phyloP scores from a whole-genome alignment of 2,329 filamentous ascomycete genomes.

The Blastomyces parvus region DNA sequence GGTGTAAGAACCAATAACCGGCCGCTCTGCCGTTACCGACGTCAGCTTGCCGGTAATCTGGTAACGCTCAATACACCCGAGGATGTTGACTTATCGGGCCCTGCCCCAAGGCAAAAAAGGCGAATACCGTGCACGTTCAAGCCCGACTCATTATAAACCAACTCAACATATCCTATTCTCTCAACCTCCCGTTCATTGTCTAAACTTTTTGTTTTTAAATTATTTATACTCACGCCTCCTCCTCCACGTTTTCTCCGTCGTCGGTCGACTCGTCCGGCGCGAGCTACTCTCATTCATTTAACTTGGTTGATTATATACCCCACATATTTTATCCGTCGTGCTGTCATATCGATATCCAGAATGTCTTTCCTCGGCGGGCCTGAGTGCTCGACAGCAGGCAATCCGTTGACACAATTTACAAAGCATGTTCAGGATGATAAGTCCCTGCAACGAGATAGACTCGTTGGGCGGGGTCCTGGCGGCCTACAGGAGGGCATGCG shows the following conservation, averaged over 20 bases:
- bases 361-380: slow-evolving; percentile 97
- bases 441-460: slow-evolving; percentile 80
- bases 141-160: background rate
- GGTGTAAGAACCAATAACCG: background rate
- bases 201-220: background rate
- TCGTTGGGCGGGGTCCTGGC: slow-evolving; percentile 64
- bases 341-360: slow-evolving; percentile 16
- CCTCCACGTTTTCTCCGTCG: background rate
- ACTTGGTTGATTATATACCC: background rate
- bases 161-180: background rate
- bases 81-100: background rate
- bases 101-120: background rate
- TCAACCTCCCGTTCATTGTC: background rate
- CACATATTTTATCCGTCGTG: background rate
- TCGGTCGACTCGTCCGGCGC: background rate
- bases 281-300: background rate
- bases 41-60: slow-evolving; percentile 1
- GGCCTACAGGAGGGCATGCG: slow-evolving; percentile 68
- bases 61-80: background rate
- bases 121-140: background rate
- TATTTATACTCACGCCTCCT: background rate
- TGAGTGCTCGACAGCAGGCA: slow-evolving; percentile 92
- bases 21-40: background rate
- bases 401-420: slow-evolving; percentile 92
- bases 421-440: slow-evolving; percentile 97